phyloP scores from a whole-genome alignment of 2,329 filamentous ascomycete species.

The Colletotrichum sp. region DNA sequence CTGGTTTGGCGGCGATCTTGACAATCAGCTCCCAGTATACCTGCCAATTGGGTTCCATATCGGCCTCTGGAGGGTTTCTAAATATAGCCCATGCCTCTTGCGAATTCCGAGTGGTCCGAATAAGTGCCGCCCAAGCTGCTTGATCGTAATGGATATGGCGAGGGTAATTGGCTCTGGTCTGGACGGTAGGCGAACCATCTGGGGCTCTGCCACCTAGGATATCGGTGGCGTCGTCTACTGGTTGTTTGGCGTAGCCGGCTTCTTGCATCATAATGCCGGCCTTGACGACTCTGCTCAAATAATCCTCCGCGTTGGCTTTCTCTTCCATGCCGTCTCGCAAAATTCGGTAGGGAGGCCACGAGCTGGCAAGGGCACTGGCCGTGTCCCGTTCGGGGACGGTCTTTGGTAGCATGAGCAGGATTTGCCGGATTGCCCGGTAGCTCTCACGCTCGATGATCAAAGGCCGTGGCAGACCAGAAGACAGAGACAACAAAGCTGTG shows the following conservation, averaged over 20 bases:
- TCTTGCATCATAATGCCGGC: slow-evolving; percentile 60
- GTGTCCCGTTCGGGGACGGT: slow-evolving; percentile 53
- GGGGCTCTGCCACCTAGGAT: slow-evolving; percentile 56
- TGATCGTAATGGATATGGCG: slow-evolving; percentile 2
- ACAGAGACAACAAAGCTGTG: slow-evolving; percentile 55
- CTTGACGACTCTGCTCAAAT: slow-evolving; percentile 56
- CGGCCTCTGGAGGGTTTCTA: slow-evolving; percentile 37
- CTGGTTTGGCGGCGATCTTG: slow-evolving; percentile 50
- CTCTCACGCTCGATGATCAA: slow-evolving; percentile 54
- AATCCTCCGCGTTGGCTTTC: slow-evolving; percentile 52
- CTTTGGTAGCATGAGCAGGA: slow-evolving; percentile 59
- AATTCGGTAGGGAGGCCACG: slow-evolving; percentile 65
- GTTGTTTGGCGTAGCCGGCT: slow-evolving; percentile 55
- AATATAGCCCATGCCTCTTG: slow-evolving; percentile 65
- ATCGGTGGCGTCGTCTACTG: slow-evolving; percentile 53
- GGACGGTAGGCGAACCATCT: slow-evolving; percentile 61
- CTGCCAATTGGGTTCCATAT: slow-evolving; percentile 36
- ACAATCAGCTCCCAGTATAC: slow-evolving; percentile 66
- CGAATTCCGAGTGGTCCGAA: slow-evolving; percentile 63
- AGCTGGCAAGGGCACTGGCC: slow-evolving; percentile 50
- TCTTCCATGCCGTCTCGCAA: slow-evolving; percentile 66
- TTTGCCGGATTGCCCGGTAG: slow-evolving; percentile 58
- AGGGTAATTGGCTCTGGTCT: slow-evolving; percentile 35
- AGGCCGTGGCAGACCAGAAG: slow-evolving; percentile 49
- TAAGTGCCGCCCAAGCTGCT: slow-evolving; percentile 56